phyloP scores from a whole-genome alignment of 176 grass and related monocot species.

The Olyra latifolia region DNA sequence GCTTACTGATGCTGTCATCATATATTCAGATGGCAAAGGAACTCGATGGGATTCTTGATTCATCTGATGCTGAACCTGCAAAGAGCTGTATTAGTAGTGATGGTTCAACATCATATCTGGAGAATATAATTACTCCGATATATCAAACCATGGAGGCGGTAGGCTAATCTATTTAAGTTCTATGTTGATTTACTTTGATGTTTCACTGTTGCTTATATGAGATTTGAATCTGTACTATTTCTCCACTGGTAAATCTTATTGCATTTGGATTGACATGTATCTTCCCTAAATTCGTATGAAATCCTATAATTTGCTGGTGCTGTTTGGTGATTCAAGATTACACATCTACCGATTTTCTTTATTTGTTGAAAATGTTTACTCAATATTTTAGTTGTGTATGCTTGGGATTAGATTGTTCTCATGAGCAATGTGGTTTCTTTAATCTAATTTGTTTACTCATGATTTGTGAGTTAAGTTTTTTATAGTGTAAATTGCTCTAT shows the following conservation, averaged over 20 bases:
- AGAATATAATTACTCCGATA: slow-evolving; percentile 79
- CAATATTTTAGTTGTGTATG: slow-evolving; percentile 9
- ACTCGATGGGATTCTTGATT: slow-evolving; percentile 89
- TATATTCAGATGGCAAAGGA: slow-evolving; percentile 91
- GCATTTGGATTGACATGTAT: slow-evolving; percentile 3
- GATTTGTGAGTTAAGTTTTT: background rate
- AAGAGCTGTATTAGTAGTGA: slow-evolving; percentile 53
- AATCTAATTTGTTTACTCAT: background rate
- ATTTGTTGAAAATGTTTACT: background rate
- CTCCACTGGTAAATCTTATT: background rate
- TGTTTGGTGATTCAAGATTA: background rate
- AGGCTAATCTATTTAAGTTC: slow-evolving; percentile 23
- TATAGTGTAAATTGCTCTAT: background rate
- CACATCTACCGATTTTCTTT: background rate
- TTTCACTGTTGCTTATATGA: background rate
- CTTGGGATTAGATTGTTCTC: slow-evolving; percentile 2
- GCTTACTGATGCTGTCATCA: slow-evolving; percentile 22
- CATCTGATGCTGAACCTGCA: slow-evolving; percentile 64
- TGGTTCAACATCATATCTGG: slow-evolving; percentile 65
- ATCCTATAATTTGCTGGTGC: background rate
- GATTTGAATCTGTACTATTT: slow-evolving; percentile 8
- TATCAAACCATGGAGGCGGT: slow-evolving; percentile 76
- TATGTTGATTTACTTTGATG: slow-evolving; percentile 36
- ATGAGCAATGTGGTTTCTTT: background rate
- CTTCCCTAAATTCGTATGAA: background rate